Base-by-base conservation (phyloP, 176 grass and related monocot species). In the Aegilops longissima region DNA sequence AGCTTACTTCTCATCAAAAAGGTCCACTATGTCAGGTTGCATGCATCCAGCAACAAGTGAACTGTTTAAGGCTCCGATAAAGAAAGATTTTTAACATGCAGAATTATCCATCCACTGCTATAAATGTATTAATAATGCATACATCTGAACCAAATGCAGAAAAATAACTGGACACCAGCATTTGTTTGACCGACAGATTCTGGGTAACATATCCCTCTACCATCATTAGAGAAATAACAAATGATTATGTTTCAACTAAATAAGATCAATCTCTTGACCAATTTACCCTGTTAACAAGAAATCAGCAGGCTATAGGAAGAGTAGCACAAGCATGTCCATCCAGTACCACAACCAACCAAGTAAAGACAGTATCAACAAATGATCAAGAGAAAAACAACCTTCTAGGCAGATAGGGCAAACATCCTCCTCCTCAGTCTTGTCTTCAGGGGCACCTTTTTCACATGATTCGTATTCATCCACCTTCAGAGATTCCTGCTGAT, bases 361-460 rank as follows among this genome's bases (percentile, higher is more conserved):
- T 61, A 81, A 67, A 75, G 11, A 72, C 70, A 61, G 68, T 49
- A 49, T 31, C 40, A 73, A 84, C 42, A 56, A 68, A 30, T 76
- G 45, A 36, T 67, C 14, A 80, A 91, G 39, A 65, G 73, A 84
- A 83, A 87, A 8, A 65, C 38, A 80, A 96, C 97, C 97, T 98
- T 96, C 97, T 69, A 98, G 97, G 88, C 97, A 98, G 84, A 94
- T 98, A 33, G 97, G 94, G 31, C 94, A 98, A 90, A 92, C 94
- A 88, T 98, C 97, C 84, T 98, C 97, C 63, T 94, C 97, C 21
- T 94, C 97, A 77, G 65, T 12, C 40, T 76, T 87, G 18, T 86
- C 83, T 87, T 80, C 78, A 23, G 58, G 47, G 40, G 61, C 33
- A 61, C 76, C 65, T 83, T 89, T 93, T 63, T 89, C 84, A 83